Evolutionary conservation across 495 filamentous ascomycete species (phyloP).

Genomic region (Xylona heveae): DNA sequence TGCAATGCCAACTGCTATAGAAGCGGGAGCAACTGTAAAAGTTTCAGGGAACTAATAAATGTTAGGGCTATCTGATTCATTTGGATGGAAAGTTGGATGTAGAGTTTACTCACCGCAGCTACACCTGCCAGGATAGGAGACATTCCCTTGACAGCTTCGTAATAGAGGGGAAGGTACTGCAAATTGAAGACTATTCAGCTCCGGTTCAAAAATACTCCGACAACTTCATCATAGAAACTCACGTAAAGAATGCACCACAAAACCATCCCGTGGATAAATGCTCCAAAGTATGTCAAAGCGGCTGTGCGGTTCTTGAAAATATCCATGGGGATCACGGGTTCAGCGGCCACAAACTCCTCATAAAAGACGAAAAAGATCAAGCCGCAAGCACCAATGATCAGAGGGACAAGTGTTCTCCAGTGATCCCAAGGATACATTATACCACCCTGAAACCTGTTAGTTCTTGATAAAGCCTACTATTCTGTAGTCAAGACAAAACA

Average conservation of each 20-base stretch:
- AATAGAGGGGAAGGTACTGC: constrained; percentile 45
- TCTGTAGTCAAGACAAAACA: too few species aligned
- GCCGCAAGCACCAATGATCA: constrained; percentile 19
- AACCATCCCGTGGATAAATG: constrained; percentile 27
- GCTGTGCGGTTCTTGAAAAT: constrained; percentile 28
- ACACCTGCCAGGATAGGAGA: constrained; percentile 33
- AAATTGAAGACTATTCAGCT: too few species aligned
- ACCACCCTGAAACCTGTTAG: constrained; percentile 15
- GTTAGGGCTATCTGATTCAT: neutral
- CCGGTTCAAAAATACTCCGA: too few species aligned
- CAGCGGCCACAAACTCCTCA: constrained; percentile 19
- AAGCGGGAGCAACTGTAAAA: constrained; percentile 24
- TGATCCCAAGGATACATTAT: constrained; percentile 27
- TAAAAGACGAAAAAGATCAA: constrained; percentile 15
- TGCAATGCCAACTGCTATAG: constrained; percentile 26
- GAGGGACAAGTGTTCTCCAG: constrained; percentile 22
- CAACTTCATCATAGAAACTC: too few species aligned
- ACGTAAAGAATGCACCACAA: neutral
- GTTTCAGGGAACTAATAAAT: constrained; percentile 30
- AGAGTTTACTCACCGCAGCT: constrained; percentile 11
- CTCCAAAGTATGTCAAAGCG: constrained; percentile 20
- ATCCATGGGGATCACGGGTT: constrained; percentile 30
- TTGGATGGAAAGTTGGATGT: neutral
- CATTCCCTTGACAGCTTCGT: constrained; percentile 33
- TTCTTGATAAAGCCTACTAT: neutral